Conservation (phyloP, 73 alveolate species). For the Tetrahymena elliotti region DNA sequence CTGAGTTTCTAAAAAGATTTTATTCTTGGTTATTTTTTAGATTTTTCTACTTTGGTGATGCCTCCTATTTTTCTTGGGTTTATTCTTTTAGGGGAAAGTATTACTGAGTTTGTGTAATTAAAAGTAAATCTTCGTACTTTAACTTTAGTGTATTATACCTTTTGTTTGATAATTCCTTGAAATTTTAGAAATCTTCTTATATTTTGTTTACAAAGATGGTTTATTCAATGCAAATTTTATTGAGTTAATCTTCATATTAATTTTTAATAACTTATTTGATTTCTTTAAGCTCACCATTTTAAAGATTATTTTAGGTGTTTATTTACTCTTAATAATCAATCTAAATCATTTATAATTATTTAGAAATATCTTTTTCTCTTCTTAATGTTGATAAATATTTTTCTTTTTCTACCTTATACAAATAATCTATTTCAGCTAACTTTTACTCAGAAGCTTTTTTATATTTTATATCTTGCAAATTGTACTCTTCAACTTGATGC, state of each 20-base stretch:
- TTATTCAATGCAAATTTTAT: background rate
- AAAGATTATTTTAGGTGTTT: background rate
- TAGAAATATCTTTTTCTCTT: background rate
- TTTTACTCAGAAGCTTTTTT: background rate
- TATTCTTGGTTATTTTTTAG: background rate
- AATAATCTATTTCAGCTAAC: background rate
- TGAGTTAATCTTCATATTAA: background rate
- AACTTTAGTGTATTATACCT: background rate
- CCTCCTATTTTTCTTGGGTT: background rate
- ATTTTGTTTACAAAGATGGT: background rate
- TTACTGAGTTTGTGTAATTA: background rate
- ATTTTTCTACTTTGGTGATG: background rate
- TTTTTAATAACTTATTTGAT: background rate
- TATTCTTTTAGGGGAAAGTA: background rate
- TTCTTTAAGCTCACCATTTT: background rate
- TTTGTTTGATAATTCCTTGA: background rate
- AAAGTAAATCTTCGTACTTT: background rate
- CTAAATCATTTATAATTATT: background rate
- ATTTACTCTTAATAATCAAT: background rate
- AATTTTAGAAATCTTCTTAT: background rate
- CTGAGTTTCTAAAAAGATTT: background rate
- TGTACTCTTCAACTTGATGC: background rate
- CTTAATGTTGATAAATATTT: background rate
- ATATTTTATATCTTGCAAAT: background rate
- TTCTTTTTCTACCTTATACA: background rate